These are phyloP conservation scores for Aspergillus tamarii DNA, from an alignment of 2,329 filamentous ascomycete genomes.

Conservation along the genomic window DNA sequence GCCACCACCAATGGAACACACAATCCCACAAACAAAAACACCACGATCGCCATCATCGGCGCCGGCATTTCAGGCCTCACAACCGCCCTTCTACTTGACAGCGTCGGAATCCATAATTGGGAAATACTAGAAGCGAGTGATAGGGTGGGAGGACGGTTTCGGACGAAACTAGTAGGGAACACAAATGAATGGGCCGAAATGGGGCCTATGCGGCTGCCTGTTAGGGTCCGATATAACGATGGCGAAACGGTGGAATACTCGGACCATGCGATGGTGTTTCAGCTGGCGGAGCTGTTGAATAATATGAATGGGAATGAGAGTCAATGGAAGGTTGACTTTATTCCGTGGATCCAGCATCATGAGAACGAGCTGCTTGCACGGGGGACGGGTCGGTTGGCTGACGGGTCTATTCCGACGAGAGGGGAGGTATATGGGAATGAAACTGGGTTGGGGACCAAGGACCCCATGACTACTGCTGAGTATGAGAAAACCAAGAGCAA, in stretches of 20 bases:
- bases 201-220: constrained; percentile 33
- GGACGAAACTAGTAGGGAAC: constrained; percentile 44
- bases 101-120: constrained; percentile 49
- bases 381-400: constrained; percentile 22
- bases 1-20: constrained; percentile 3
- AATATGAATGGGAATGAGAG: constrained; percentile 26
- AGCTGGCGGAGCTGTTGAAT: constrained; percentile 28
- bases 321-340: constrained; percentile 30
- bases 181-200: constrained; percentile 32
- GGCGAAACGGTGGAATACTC: constrained; percentile 26
- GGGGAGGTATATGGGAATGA: constrained; percentile 23
- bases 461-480: constrained; percentile 12
- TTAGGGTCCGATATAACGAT: constrained; percentile 25
- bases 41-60: constrained; percentile 33
- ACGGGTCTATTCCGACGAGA: constrained; percentile 30
- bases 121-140: constrained; percentile 49
- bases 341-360: constrained; percentile 30
- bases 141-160: constrained; percentile 47
- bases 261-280: constrained; percentile 30
- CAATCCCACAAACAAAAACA: constrained; percentile 16
- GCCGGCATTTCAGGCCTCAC: constrained; percentile 46
- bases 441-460: constrained; percentile 20
- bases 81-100: constrained; percentile 48
- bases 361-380: constrained; percentile 34
- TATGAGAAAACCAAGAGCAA: constrained; percentile 16